Evolutionary conservation across 495 filamentous ascomycete species (phyloP).

Genomic region (Aspergillus ellipticus): DNA sequence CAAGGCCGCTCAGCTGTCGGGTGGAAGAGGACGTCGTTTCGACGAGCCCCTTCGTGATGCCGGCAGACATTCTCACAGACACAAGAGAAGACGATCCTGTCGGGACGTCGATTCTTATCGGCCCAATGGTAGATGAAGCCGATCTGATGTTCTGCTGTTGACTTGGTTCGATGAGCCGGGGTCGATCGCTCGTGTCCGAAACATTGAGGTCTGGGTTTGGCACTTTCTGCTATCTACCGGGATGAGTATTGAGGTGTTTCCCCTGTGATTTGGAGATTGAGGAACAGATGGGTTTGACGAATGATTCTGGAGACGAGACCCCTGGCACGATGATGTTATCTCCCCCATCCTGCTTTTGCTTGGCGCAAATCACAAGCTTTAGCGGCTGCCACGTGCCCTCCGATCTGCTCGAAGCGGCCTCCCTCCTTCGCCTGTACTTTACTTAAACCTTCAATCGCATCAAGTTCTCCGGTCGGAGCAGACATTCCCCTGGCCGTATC

Average conservation of each 20-base stretch:
- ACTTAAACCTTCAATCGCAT: background rate
- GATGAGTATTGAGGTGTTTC: too few relatives aligned
- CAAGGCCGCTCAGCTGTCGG: slow-evolving; percentile 35
- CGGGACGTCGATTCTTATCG: slow-evolving; percentile 20
- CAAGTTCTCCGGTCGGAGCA: too few relatives aligned
- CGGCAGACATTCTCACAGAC: slow-evolving; percentile 1
- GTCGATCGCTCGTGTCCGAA: background rate
- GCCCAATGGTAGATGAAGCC: slow-evolving; percentile 1
- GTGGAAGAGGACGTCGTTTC: slow-evolving; percentile 25
- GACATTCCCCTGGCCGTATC: too few relatives aligned
- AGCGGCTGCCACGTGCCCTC: slow-evolving; percentile 3
- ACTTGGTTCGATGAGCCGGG: background rate
- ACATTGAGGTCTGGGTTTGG: background rate
- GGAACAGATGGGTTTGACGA: background rate
- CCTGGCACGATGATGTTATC: background rate
- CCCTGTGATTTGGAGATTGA: background rate
- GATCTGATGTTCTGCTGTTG: too few relatives aligned
- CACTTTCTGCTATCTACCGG: too few relatives aligned
- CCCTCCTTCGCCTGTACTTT: background rate
- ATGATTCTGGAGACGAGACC: background rate
- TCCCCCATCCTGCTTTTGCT: background rate
- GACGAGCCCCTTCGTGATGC: background rate
- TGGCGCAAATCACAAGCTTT: slow-evolving; percentile 5
- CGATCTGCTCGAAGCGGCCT: background rate
- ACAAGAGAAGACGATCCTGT: slow-evolving; percentile 2